Conservation (phyloP, 148 eudicot species). For the Rhododendron ovatum region DNA sequence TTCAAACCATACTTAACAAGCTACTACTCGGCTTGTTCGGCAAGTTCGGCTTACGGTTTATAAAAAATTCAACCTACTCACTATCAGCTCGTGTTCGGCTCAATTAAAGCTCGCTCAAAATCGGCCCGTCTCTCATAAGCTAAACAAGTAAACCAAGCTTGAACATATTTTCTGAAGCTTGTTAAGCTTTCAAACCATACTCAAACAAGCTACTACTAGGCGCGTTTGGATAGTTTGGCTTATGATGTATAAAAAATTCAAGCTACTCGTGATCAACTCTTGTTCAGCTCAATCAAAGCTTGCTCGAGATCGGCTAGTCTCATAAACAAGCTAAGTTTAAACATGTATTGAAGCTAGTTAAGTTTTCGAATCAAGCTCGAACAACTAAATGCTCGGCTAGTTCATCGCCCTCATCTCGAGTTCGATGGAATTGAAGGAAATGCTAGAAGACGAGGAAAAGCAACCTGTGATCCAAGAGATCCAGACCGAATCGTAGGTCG, state of each 20-base stretch:
- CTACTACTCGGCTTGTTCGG: not conserved
- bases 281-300: too few relatives aligned
- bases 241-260: too few relatives aligned
- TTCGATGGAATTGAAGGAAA: not conserved
- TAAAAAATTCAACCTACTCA: not conserved
- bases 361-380: not conserved
- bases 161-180: not conserved
- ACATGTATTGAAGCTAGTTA: not conserved
- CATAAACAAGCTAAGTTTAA: too few relatives aligned
- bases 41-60: not conserved
- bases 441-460: not conserved
- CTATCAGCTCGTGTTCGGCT: not conserved
- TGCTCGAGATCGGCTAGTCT: not conserved
- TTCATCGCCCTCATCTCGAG: not conserved
- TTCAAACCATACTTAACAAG: not conserved
- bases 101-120: not conserved
- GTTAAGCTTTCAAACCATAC: too few relatives aligned
- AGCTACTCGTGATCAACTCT: too few relatives aligned
- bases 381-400: not conserved
- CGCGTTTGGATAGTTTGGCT: too few relatives aligned
- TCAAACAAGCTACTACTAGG: too few relatives aligned
- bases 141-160: too few relatives aligned
- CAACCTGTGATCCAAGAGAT: conserved; percentile 96
- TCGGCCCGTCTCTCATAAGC: not conserved
- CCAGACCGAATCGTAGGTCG: conserved; percentile 74